phyloP scores from a whole-genome alignment of 768 basidiomycete genomes.

The Heimioporus sp. region DNA sequence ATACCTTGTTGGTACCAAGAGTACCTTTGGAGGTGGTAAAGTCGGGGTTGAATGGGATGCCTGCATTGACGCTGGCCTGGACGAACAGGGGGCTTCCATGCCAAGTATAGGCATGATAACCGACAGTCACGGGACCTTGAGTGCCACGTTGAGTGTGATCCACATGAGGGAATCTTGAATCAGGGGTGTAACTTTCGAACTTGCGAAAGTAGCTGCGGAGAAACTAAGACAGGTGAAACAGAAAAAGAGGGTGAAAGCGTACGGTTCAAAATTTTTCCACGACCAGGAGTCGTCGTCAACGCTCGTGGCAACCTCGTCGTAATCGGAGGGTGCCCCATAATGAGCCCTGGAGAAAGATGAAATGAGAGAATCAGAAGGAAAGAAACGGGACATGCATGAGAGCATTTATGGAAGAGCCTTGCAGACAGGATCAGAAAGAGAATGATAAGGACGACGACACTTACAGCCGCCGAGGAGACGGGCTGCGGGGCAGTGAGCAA shows the following conservation, averaged over 20 bases:
- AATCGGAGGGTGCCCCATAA: conserved; percentile 65
- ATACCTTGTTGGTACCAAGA: conserved; percentile 58
- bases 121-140: conserved; percentile 57
- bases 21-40: conserved; percentile 58
- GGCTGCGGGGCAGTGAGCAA: conserved; percentile 35
- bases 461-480: conserved; percentile 74
- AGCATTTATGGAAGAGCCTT: conserved; percentile 67
- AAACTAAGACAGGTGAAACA: not conserved
- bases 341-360: conserved; percentile 40
- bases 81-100: conserved; percentile 50
- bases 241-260: conserved; percentile 1
- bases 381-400: conserved; percentile 33
- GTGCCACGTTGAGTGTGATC: conserved; percentile 45
- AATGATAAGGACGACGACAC: conserved; percentile 21
- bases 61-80: conserved; percentile 47
- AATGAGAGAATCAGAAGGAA: not conserved
- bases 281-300: conserved; percentile 56
- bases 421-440: not conserved
- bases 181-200: conserved; percentile 58
- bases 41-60: conserved; percentile 53
- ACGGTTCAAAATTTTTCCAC: conserved; percentile 53
- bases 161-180: conserved; percentile 49
- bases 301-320: conserved; percentile 60
- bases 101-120: conserved; percentile 52
- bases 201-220: conserved; percentile 61